Evolutionary conservation across 2,329 filamentous ascomycete species (phyloP).

Genomic region (Gaeumannomyces tritici): DNA sequence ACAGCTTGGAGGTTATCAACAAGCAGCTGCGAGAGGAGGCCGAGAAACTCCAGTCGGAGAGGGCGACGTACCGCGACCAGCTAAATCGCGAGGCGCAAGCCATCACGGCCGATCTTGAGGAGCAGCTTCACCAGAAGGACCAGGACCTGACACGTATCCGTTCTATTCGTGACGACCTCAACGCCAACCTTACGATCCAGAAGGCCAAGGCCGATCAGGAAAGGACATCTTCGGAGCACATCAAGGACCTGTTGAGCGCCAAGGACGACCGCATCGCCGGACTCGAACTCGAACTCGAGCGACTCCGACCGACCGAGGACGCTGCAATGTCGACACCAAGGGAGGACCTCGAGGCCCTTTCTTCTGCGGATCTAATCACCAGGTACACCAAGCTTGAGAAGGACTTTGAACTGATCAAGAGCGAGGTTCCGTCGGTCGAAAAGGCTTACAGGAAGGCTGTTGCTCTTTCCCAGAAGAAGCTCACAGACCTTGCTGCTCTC

Average conservation of each 20-base stretch:
- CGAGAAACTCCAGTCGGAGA: conserved; percentile 74
- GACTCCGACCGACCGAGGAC: conserved; percentile 46
- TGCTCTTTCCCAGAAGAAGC: conserved; percentile 75
- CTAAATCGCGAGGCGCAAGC: conserved; percentile 72
- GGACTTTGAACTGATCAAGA: conserved; percentile 75
- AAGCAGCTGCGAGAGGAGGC: conserved; percentile 76
- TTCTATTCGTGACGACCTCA: conserved; percentile 72
- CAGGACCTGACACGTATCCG: conserved; percentile 80
- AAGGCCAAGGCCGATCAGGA: conserved; percentile 75
- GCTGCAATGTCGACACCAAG: conserved; percentile 32
- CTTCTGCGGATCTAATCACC: conserved; percentile 60
- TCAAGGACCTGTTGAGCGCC: conserved; percentile 71
- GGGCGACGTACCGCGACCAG: conserved; percentile 70
- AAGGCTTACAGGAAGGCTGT: conserved; percentile 86
- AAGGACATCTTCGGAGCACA: conserved; percentile 56
- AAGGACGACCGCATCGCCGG: conserved; percentile 73
- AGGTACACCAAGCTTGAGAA: conserved; percentile 68
- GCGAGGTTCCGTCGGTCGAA: conserved; percentile 82
- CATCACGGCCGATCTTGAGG: conserved; percentile 68
- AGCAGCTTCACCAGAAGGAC: conserved; percentile 70
- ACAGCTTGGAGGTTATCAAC: conserved; percentile 83
- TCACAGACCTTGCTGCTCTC: conserved; percentile 62
- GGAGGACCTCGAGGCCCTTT: conserved; percentile 47
- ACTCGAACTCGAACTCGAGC: conserved; percentile 72
- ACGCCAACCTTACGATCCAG: conserved; percentile 70